Base-by-base conservation (phyloP, 129 eudicot species). In the Arctium lappa region DNA sequence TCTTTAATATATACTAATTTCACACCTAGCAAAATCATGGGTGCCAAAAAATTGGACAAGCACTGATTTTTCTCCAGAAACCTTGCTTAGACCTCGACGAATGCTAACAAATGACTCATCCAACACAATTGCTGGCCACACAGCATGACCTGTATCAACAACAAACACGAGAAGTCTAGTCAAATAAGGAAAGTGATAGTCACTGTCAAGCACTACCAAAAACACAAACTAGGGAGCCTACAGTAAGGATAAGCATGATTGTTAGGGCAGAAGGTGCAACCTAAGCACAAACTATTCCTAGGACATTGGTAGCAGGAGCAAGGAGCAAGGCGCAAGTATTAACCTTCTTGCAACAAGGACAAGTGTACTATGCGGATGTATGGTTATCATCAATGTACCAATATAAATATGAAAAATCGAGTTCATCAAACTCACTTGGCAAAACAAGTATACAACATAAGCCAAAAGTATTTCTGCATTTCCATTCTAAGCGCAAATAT, bases 41-140 rank as follows among this genome's bases (percentile, higher is more conserved):
- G 98, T 91, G 73, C 99, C 99, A 85, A 96, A 96, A 83, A 96
- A 96, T 33, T 96, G 99, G 34, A 96, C 98, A 63, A 91, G 90
- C 72, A 90, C 95, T 31, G 97, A 93, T 80, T 92, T 91, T 75
- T 94, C 97, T 83, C 94, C 98, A 34, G 92, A 85, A 78, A 75
- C 46, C 81, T 90, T 93, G 71, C 75, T 88, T 46, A 96, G 80
- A 69, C 99, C 99, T 83, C 87, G 94, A 50, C 89, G 90, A 80
- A 88, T 86, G 83, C 83, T 89, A 74, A 86, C 87, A 83, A 77
- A 87, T 37, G 94, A 91, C 77, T 93, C 97, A 82, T 96, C 96
- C 88, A 96, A 76, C 66, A 96, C 90, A 73, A 93, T 80, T 75
- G 98, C 98, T 81, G 99, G 99, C 99, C 99, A 96, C 85, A 85